phyloP scores from a whole-genome alignment of 148 eudicot genomes.

The Chenopodium quinoa region DNA sequence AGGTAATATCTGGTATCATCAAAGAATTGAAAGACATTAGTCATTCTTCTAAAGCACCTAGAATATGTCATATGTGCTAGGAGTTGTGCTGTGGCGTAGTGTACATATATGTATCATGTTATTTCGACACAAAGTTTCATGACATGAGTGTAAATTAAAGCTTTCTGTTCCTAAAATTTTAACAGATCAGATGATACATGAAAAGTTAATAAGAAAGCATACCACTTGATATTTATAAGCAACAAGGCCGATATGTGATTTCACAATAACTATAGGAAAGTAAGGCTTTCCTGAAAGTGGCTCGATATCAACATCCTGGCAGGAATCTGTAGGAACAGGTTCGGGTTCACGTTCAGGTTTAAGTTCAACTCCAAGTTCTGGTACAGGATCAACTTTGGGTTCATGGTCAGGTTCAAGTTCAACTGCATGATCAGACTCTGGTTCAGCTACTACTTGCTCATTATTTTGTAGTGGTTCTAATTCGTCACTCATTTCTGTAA shows the following conservation, averaged over 20 bases:
- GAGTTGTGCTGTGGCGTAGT: background rate
- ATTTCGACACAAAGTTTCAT: background rate
- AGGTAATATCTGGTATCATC: constrained; percentile 27
- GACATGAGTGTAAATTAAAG: background rate
- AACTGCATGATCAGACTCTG: background rate
- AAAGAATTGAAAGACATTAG: background rate
- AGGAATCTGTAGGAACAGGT: background rate
- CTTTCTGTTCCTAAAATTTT: background rate
- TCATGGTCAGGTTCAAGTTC: background rate
- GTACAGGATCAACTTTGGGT: background rate
- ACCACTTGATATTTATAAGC: constrained; percentile 14
- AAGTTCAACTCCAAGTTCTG: background rate
- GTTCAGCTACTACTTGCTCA: background rate
- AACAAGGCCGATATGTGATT: background rate
- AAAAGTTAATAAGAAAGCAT: background rate
- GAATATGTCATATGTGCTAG: too few relatives aligned
- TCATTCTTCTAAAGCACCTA: too few relatives aligned
- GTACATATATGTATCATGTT: background rate
- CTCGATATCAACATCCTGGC: constrained; percentile 25
- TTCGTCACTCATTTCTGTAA: background rate
- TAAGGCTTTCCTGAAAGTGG: constrained; percentile 32
- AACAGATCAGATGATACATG: background rate
- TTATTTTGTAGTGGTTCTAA: background rate
- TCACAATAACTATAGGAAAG: constrained; percentile 11
- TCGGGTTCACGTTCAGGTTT: background rate